Evolutionary conservation across 164 flowering plant genomes (phyloP), one percentile per base, ranked within the genome.

Genomic region (Tinospora cordifolia): DNA sequence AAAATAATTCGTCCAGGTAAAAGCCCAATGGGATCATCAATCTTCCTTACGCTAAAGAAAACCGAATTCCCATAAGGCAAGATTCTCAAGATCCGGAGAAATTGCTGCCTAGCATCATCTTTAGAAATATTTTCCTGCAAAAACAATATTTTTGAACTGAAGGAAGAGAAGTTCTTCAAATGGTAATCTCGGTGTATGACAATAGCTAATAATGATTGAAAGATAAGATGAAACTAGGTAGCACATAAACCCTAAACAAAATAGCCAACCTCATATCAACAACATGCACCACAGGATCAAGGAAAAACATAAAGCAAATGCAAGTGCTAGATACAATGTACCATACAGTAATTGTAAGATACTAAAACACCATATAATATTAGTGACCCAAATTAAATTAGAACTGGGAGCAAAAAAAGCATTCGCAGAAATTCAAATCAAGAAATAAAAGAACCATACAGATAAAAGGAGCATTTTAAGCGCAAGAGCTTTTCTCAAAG

Each of bases 11-110:
- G 82, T 63, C 99, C 99, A n/a, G 99, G 99, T 71, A 95, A 76
- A 71, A 95, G 92, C 38, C 99, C 99, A 78, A 95, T 95, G 54
- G 98, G 98, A 84, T 95, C 99, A 79, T 95, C 98, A 76, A 95
- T 95, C 82, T 95, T 95, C 51, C 97, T 91, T 59, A 92, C 97
- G 73, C 88, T 78, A 75, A 95, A 95, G 83, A 95, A 95, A 69
- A 92, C 90, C 9, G 99, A 92, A 78, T 85, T 90, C 59, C 99
- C 99, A 84, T 90, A 95, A 19, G 99, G 99, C 76, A 95, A 93
- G 22, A 79, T 78, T 75, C 89, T 85, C 78, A 95, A 76, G 69
- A 91, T 87, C 47, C 96, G 84, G 66, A 95, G 79, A 77, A 95
- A 95, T 64, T 92, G 99, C 34, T 95, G 97, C 44, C 97, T 87